phyloP scores from a whole-genome alignment of 2,329 filamentous ascomycete species.

The Drechslera avenae region DNA sequence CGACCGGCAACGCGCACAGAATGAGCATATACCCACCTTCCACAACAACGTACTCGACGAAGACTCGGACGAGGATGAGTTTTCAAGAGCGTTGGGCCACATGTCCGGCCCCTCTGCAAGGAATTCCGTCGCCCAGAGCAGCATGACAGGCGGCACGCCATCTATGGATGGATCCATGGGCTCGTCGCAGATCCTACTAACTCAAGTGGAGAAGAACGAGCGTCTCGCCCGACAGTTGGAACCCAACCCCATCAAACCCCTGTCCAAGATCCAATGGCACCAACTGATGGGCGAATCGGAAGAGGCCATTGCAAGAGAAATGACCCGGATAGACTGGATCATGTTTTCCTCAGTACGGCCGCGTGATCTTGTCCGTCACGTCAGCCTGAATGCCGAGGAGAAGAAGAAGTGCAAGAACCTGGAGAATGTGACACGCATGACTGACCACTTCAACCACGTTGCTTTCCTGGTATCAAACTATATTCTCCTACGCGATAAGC shows the following conservation, averaged over 20 bases:
- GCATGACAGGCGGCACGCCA: constrained; percentile 31
- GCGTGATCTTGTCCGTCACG: constrained; percentile 89
- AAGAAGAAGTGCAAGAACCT: constrained; percentile 78
- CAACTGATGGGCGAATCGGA: constrained; percentile 86
- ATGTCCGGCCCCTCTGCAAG: constrained; percentile 33
- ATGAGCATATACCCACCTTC: constrained; percentile 51
- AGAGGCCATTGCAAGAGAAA: constrained; percentile 84
- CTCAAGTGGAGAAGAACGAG: constrained; percentile 79
- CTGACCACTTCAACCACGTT: constrained; percentile 73
- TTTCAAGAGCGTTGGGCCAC: constrained; percentile 37
- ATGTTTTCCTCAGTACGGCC: constrained; percentile 96
- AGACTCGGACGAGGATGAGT: constrained; percentile 45
- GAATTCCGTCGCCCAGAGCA: constrained; percentile 39
- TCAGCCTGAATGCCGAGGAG: constrained; percentile 73
- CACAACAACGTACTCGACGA: constrained; percentile 50
- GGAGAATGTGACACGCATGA: constrained; percentile 91
- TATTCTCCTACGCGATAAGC: constrained; percentile 83
- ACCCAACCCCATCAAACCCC: constrained; percentile 68
- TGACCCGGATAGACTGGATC: constrained; percentile 96
- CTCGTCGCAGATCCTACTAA: constrained; percentile 58
- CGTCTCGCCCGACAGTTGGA: constrained; percentile 74
- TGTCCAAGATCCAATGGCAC: constrained; percentile 87
- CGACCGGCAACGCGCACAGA: constrained; percentile 65
- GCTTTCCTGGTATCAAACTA: constrained; percentile 61
- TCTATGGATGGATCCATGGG: constrained; percentile 35